Conservation (phyloP, 176 grass and related monocot species). For the barley (Hordeum vulgare) region MorexV3_pseudomolecules_assembly NC_058523.1:327740895-327741394, state of each 20-base stretch:
- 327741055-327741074: not conserved
- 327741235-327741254: not conserved
- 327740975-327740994: not conserved
- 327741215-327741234: not conserved
- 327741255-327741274: not conserved
- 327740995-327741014: not conserved
- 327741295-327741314: constrained; percentile 27
- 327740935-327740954: no score
- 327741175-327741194: not conserved
- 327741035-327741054: not conserved
- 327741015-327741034: not conserved
- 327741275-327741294: not conserved
- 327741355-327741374: constrained; percentile 38
- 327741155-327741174: not conserved
- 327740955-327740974: no score
- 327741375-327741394: constrained; percentile 75
- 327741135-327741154: not conserved
- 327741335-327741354: not conserved
- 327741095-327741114: not conserved
- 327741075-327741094: constrained; percentile 23
- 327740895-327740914: no score
- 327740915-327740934: no score
- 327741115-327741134: not conserved
- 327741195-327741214: not conserved
- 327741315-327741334: not conserved